Evolutionary conservation across 1,139 yeast species (phyloP), one percentile per base, ranked within the genome.

Genomic region (Candida frijolesensis): DNA sequence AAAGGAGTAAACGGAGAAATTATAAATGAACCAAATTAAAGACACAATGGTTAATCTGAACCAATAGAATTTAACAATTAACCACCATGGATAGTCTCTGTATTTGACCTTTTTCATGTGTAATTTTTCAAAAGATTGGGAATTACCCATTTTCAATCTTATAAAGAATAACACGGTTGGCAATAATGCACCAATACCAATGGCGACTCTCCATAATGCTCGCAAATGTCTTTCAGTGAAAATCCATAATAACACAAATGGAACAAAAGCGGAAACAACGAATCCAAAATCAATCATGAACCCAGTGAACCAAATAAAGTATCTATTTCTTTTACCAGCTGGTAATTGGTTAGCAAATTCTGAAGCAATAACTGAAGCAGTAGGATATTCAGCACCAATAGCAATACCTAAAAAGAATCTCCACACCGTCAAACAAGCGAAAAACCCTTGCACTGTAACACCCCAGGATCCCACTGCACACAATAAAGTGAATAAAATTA

Each of bases 301-400:
- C 67, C 90, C 88, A 45, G 98, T 92, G 67, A 91, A 90, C 87
- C 94, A 85, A 51, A 85, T 81, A 64, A 91, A 91, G 76, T 87
- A 91, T 67, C 97, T 79, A 72, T 92, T 92, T 74, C 97, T 85
- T 52, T 79, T 77, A 54, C 96, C 96, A 11, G 84, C 78, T 30
- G 94, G 89, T 60, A 91, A 74, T 60, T 82, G 74, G 51, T 87
- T 84, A 41, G 95, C 85, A 44, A 96, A 95, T 70, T 92, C 97
- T 30, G 97, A 91, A 57, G 96, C 90, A 45, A 96, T 95, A 30
- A 91, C 95, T 2, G 96, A 88, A 39, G 96, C 90, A 22, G 96
- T 87, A 44, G 97, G 96, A 65, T 92, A 91, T 71, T 91, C 98
- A 47, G 96, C 92, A 58, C 94, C 94, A 61, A 83, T 81, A 56